A percentile compares a stretch with the other conserved stretches of the same genome.
These are phyloP conservation scores for Epichloe amarillans DNA, from an alignment of 2,329 filamentous ascomycete species.

Conservation along the genomic window DNA sequence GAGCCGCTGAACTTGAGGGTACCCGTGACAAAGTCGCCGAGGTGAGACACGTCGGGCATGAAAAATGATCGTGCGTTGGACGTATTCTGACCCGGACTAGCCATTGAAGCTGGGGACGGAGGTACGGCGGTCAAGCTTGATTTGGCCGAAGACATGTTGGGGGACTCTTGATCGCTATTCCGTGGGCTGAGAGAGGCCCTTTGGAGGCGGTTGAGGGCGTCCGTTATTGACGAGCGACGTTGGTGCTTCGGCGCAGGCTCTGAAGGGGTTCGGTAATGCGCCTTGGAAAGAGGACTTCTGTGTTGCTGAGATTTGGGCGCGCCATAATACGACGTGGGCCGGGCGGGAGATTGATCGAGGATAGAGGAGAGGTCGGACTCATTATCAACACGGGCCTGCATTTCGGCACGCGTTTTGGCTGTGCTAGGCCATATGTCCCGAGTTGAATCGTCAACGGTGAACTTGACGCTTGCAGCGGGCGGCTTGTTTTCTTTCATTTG, in stretches of 20 bases:
- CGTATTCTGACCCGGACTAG: slow-evolving; percentile 22
- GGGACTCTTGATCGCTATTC: slow-evolving; percentile 14
- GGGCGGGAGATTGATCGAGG: slow-evolving; percentile 26
- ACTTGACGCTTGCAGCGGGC: slow-evolving; percentile 19
- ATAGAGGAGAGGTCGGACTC: slow-evolving; percentile 36
- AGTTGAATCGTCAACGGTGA: slow-evolving; percentile 26
- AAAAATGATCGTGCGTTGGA: slow-evolving; percentile 39
- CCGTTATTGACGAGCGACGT: slow-evolving; percentile 18
- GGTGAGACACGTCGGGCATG: slow-evolving; percentile 38
- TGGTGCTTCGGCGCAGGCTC: slow-evolving; percentile 12
- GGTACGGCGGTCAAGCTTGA: slow-evolving; percentile 28
- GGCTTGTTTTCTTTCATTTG: slow-evolving; percentile 34
- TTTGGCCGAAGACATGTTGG: slow-evolving; percentile 25
- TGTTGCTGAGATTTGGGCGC: slow-evolving; percentile 17
- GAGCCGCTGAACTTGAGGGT: slow-evolving; percentile 37
- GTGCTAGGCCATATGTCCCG: slow-evolving; percentile 26
- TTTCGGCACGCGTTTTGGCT: slow-evolving; percentile 31
- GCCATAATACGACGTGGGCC: slow-evolving; percentile 13
- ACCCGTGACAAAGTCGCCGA: slow-evolving; percentile 44
- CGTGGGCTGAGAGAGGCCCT: slow-evolving; percentile 22
- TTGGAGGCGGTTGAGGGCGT: slow-evolving; percentile 22
- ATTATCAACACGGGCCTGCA: slow-evolving; percentile 41
- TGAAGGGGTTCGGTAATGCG: slow-evolving; percentile 20
- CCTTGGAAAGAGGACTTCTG: slow-evolving; percentile 25
- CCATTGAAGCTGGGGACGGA: slow-evolving; percentile 22